Conservation (phyloP, 2,329 filamentous ascomycete species). For the Epicoccum sorghinum region DNA sequence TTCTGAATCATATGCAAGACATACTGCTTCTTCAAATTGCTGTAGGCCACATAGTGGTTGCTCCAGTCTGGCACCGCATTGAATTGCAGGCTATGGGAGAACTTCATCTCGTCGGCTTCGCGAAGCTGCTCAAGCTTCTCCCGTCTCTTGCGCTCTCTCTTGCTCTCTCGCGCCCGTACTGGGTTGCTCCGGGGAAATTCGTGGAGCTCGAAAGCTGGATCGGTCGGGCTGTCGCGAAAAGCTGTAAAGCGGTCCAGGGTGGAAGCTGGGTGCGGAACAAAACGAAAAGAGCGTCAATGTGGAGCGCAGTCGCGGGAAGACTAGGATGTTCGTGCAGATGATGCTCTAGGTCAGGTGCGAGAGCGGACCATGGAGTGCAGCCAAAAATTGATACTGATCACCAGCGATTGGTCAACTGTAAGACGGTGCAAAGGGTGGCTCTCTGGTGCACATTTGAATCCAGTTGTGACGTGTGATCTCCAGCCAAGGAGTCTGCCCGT, state of each 20-base stretch:
- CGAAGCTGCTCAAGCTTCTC: conserved; percentile 74
- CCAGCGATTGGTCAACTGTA: conserved; percentile 12
- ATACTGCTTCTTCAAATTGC: conserved; percentile 97
- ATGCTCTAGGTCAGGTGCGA: conserved; percentile 20
- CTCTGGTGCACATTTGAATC: conserved; percentile 7
- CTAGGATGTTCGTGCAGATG: conserved; percentile 15
- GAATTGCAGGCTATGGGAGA: conserved; percentile 99
- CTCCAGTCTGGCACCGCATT: conserved; percentile 99
- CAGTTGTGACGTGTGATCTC: conserved; percentile 9
- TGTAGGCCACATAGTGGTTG: conserved; percentile 96
- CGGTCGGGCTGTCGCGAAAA: conserved; percentile 24
- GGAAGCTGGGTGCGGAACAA: conserved; percentile 16
- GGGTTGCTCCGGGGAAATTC: conserved; percentile 22
- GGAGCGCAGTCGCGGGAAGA: conserved; percentile 14
- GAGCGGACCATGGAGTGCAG: conserved; percentile 11
- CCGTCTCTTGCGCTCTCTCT: conserved; percentile 54
- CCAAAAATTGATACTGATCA: conserved; percentile 7
- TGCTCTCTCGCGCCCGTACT: conserved; percentile 24
- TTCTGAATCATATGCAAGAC: conserved; percentile 42
- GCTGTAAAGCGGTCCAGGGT: conserved; percentile 36
- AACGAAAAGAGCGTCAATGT: conserved; percentile 13
- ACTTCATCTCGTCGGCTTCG: conserved; percentile 92
- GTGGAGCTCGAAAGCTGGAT: conserved; percentile 42
- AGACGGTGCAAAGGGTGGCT: conserved; percentile 12
- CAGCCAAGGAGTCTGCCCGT: conserved; percentile 14